Evolutionary conservation across 495 filamentous ascomycete genomes (phyloP).

Genomic region (Entonaema liquescens): DNA sequence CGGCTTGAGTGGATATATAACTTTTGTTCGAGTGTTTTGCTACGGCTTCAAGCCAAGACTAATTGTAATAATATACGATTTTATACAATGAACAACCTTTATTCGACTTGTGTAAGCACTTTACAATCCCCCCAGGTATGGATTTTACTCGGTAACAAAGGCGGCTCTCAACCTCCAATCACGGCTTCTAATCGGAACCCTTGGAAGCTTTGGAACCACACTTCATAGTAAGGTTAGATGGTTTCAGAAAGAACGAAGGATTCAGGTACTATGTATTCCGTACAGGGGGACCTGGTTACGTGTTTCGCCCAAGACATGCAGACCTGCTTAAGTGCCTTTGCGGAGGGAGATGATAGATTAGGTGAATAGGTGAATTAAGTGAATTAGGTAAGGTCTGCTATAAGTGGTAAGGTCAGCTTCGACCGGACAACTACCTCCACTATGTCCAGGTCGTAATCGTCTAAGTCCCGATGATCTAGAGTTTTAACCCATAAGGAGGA

Average conservation of each 20-base stretch:
- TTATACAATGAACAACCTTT: not conserved
- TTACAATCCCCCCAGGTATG: not conserved
- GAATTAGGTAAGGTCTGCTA: slow-evolving; percentile 1
- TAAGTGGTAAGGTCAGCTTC: not conserved
- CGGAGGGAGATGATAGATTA: not conserved
- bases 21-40: not conserved
- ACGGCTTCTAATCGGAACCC: slow-evolving; percentile 1
- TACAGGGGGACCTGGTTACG: slow-evolving; percentile 2
- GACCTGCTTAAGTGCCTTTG: not conserved
- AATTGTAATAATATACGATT: not conserved
- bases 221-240: not conserved
- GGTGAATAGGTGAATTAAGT: not conserved
- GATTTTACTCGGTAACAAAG: not conserved
- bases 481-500: slow-evolving; percentile 17
- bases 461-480: not conserved
- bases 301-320: slow-evolving; percentile 19
- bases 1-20: not conserved
- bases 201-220: slow-evolving; percentile 1
- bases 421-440: slow-evolving; percentile 6
- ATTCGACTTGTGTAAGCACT: not conserved
- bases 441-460: not conserved
- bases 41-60: not conserved
- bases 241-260: slow-evolving; percentile 37
- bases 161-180: slow-evolving; percentile 21
- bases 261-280: slow-evolving; percentile 14